Base-by-base conservation (phyloP, 208 protist genomes). In the Trypanosoma mega region DNA sequence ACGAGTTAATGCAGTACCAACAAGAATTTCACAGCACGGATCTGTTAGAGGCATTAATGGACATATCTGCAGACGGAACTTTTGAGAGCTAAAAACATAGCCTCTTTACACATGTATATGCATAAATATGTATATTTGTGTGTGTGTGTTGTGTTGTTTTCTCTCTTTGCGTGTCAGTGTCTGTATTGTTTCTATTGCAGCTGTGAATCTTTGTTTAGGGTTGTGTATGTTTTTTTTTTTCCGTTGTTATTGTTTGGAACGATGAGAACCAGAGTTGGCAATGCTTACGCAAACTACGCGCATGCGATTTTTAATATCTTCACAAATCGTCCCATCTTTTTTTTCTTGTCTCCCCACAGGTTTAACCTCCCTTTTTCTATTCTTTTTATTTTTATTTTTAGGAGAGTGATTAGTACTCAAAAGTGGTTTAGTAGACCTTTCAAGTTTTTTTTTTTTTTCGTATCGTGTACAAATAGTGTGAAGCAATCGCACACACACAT, bases 1-100 rank as follows among this genome's bases (percentile, higher is more conserved):
- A 66, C 23, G 87, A 93, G 65, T 47, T 93, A 64, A 52, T 59
- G 44, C 79, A 90, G 58, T 93, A 93, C 60, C 29, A 57, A n/a
- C 63, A 75, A 16, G 57, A 57, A 20, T 93, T 93, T 72, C 63
- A 74, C 24, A 80, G 74, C 30, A 1, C 26, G 9, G 71, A 76
- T n/a, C 67, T 93, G 30, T 51, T 90, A n/a, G 56, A 78, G 27
- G 78, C 73, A 18, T 71, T 93, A 45, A 57, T 59, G 34, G 87
- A 93, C 58, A 89, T 93, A 45, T 67, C 82, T 26, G 72, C 78
- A 12, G 87, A 93, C 56, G 62, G 76, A 57, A 78, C 62, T 16
- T 93, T 91, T 76, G 86, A 90, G 41, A 54, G 46, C 21, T 51
- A n/a, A 53, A 16, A 58, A 44, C 8, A 46, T 20, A 34, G 11